A percentile compares a stretch with the other conserved stretches of the same genome.
These are phyloP conservation scores for Pleurotus tuoliensis DNA, from an alignment of 768 basidiomycete species.

Conservation along the genomic window DNA sequence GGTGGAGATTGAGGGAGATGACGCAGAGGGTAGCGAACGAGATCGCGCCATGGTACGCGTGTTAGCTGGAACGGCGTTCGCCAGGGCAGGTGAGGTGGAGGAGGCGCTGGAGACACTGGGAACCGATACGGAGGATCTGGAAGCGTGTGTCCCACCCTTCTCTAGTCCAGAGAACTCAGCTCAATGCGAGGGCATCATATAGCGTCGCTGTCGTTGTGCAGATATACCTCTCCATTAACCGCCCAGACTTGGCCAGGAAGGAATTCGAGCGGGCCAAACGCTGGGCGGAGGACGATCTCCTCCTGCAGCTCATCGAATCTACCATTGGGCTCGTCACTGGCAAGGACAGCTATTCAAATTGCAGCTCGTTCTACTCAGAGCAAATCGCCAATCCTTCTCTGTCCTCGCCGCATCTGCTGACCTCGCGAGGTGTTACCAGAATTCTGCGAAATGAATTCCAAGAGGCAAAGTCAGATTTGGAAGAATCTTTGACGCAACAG, in stretches of 20 bases:
- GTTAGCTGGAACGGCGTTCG: slow-evolving; percentile 84
- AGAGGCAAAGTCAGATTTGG: slow-evolving; percentile 77
- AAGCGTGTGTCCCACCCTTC: slow-evolving; percentile 61
- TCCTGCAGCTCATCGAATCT: slow-evolving; percentile 88
- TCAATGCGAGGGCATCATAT: background rate
- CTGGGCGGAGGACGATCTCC: slow-evolving; percentile 86
- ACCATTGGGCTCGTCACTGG: slow-evolving; percentile 73
- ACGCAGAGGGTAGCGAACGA: slow-evolving; percentile 57
- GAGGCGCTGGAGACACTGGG: slow-evolving; percentile 88
- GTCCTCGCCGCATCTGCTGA: slow-evolving; percentile 68
- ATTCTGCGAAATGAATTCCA: slow-evolving; percentile 71
- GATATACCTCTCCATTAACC: slow-evolving; percentile 87
- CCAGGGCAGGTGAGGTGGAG: slow-evolving; percentile 79
- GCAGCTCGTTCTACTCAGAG: slow-evolving; percentile 71
- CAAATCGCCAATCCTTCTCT: slow-evolving; percentile 79
- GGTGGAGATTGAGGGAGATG: slow-evolving; percentile 83
- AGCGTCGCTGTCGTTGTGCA: slow-evolving; percentile 84
- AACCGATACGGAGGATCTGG: slow-evolving; percentile 71
- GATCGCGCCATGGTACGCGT: slow-evolving; percentile 77
- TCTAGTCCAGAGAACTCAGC: too few species aligned
- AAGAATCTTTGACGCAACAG: slow-evolving; percentile 65
- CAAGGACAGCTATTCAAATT: slow-evolving; percentile 58
- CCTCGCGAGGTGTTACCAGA: slow-evolving; percentile 75
- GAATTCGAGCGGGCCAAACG: slow-evolving; percentile 80
- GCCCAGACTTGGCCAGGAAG: slow-evolving; percentile 82